phyloP scores from a whole-genome alignment of 768 basidiomycete species.

The Trametes coccinea region DNA sequence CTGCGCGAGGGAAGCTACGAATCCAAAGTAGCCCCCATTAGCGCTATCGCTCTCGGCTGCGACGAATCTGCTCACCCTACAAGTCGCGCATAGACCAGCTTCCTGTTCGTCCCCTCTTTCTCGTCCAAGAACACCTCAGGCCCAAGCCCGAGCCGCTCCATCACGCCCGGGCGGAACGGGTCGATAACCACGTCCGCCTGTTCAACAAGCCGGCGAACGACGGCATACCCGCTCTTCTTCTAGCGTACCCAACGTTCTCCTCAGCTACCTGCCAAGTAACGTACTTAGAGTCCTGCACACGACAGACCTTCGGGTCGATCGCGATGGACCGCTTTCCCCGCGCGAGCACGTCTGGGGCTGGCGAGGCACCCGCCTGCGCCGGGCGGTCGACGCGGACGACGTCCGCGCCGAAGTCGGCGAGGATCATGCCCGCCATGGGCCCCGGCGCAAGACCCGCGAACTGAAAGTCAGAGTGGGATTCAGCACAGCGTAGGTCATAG shows the following conservation, averaged over 20 bases:
- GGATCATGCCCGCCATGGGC: conserved; percentile 74
- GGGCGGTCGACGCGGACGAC: conserved; percentile 73
- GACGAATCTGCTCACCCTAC: conserved; percentile 50
- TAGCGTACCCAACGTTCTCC: neutral
- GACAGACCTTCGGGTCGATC: conserved; percentile 57
- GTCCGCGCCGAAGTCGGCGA: conserved; percentile 78
- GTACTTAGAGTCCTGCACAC: too few relatives aligned
- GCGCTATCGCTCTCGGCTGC: neutral
- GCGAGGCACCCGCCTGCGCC: conserved; percentile 27
- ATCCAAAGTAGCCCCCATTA: neutral
- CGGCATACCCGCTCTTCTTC: conserved; percentile 51
- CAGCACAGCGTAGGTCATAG: neutral
- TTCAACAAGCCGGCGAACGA: conserved; percentile 57
- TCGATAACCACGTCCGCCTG: conserved; percentile 82
- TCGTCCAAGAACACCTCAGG: conserved; percentile 71
- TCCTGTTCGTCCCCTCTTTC: conserved; percentile 53
- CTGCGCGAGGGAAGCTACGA: conserved; percentile 60
- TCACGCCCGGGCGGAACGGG: conserved; percentile 79
- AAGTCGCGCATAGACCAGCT: conserved; percentile 72
- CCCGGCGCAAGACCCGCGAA: conserved; percentile 84
- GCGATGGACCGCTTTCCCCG: conserved; percentile 77
- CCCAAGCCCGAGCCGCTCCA: conserved; percentile 76
- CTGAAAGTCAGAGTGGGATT: conserved; percentile 35
- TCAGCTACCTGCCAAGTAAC: neutral
- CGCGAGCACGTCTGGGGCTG: conserved; percentile 50